Conservation (phyloP, 2,329 filamentous ascomycete genomes). For the Exophiala lecanii-corni region DNA sequence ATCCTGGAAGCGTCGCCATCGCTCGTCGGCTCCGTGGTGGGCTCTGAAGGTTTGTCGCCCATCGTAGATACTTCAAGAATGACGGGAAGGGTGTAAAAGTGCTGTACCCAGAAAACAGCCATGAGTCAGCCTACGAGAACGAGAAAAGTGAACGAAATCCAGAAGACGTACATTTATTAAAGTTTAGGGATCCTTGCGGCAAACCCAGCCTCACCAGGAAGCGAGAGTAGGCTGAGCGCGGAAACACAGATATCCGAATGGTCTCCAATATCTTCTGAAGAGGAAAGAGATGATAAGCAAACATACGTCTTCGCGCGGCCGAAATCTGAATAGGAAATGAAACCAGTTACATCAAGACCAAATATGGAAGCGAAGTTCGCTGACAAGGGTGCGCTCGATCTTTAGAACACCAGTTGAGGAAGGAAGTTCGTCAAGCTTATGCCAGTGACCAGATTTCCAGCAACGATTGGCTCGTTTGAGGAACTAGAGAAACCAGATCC, state of each 20-base stretch:
- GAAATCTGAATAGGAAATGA: conserved; percentile 17
- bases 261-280: conserved; percentile 10
- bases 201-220: too few relatives aligned
- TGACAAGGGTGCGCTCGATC: conserved; percentile 12
- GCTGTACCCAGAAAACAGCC: conserved; percentile 30
- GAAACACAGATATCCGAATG: conserved; percentile 18
- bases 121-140: conserved; percentile 29
- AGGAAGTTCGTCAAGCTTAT: conserved; percentile 12
- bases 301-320: conserved; percentile 6
- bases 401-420: conserved; percentile 20
- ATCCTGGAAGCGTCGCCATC: too few relatives aligned
- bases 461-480: neutral
- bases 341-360: conserved; percentile 20
- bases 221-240: conserved; percentile 19
- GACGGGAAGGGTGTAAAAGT: conserved; percentile 29
- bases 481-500: too few relatives aligned
- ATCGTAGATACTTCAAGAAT: conserved; percentile 30
- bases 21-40: too few relatives aligned
- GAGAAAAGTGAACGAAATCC: too few relatives aligned
- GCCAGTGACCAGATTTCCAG: neutral
- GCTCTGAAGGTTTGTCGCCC: conserved; percentile 25
- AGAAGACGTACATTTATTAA: too few relatives aligned
- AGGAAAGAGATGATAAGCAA: conserved; percentile 6
- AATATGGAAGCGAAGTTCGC: conserved; percentile 22
- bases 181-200: too few relatives aligned